phyloP scores from a whole-genome alignment of 2,329 filamentous ascomycete genomes.

The Penicillium freii region DNA sequence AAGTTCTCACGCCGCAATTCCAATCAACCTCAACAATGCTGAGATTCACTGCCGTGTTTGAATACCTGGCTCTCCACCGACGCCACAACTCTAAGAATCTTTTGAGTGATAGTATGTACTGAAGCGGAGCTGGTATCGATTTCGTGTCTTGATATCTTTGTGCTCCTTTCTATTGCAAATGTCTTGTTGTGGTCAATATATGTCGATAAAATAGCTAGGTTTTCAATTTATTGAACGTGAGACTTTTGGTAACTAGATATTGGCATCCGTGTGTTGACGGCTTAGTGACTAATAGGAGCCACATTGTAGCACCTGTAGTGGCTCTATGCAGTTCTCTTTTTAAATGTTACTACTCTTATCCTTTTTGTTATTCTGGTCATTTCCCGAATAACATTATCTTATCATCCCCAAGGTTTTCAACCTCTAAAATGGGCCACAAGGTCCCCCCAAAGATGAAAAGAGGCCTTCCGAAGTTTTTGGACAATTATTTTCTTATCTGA shows the following conservation, averaged over 20 bases:
- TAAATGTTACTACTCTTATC: not conserved
- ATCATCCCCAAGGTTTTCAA: slow-evolving; percentile 8
- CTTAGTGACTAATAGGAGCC: not conserved
- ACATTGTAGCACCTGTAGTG: not conserved
- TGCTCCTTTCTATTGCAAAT: not conserved
- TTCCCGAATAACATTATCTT: not conserved
- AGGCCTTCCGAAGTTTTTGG: not conserved
- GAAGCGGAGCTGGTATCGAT: not conserved
- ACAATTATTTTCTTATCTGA: not conserved
- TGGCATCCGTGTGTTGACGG: no score
- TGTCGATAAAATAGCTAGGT: not conserved
- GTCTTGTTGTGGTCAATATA: no score
- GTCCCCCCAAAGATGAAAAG: not conserved
- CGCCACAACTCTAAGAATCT: no score
- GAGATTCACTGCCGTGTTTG: slow-evolving; percentile 7
- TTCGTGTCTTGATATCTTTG: not conserved
- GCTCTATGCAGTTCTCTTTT: no score
- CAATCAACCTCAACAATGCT: slow-evolving; percentile 9
- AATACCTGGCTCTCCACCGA: not conserved
- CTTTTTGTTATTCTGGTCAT: not conserved
- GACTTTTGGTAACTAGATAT: not conserved
- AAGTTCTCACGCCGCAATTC: slow-evolving; percentile 1
- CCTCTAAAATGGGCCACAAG: not conserved
- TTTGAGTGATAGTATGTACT: no score
- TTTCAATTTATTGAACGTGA: not conserved